Evolutionary conservation across 75 land plant genomes (phyloP).

Genomic region (Chamaecyparis obtusa): DNA sequence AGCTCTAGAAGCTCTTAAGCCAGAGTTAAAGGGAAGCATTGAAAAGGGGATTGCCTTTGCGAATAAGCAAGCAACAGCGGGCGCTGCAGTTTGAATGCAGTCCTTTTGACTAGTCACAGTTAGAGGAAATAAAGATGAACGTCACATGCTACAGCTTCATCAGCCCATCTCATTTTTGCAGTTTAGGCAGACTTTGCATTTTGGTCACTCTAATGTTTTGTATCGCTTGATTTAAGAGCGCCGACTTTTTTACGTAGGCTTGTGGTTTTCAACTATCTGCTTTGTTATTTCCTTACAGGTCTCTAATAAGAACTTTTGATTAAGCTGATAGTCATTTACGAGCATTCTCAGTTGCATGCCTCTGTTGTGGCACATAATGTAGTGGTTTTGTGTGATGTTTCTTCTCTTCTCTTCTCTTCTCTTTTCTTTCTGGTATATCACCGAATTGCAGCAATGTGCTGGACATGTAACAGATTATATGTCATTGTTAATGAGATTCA

Average conservation of each 20-base stretch:
- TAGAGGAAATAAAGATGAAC: background rate
- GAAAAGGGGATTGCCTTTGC: constrained; percentile 80
- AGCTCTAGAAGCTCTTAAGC: constrained; percentile 70
- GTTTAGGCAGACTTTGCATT: background rate
- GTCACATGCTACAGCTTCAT: background rate
- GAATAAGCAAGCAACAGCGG: constrained; percentile 27
- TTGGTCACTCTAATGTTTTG: background rate
- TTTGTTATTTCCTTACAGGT: background rate
- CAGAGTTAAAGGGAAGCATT: constrained; percentile 85
- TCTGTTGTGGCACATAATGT: background rate
- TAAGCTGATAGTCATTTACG: background rate
- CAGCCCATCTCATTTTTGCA: constrained; percentile 3
- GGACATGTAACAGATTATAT: background rate
- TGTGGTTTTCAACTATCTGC: background rate
- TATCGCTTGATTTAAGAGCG: background rate
- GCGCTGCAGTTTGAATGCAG: background rate
- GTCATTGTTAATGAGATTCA: background rate
- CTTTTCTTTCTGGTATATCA: background rate
- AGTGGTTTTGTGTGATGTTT: background rate
- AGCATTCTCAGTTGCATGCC: background rate
- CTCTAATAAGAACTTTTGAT: background rate
- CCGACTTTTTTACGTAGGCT: background rate
- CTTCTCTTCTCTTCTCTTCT: background rate
- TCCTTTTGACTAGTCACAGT: background rate
- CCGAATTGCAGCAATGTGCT: background rate